Percentiles rank a stretch among this genome's conserved stretches.
These are phyloP conservation scores for Fusarium sp. DNA, from an alignment of 2,329 filamentous ascomycete species.

Conservation along the genomic window DNA sequence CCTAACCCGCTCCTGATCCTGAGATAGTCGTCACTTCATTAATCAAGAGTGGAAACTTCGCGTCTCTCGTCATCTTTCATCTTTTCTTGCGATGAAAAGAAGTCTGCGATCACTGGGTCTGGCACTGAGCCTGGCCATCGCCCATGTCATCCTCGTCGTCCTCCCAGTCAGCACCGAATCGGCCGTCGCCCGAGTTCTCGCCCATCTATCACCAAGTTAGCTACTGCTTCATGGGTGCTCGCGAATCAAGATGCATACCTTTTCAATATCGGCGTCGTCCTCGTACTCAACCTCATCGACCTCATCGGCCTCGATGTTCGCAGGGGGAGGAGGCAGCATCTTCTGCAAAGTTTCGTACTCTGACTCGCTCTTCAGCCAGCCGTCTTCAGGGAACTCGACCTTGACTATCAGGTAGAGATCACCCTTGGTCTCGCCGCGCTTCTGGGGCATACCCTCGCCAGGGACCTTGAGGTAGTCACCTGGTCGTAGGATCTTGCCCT, in stretches of 20 bases:
- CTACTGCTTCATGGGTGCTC: not conserved
- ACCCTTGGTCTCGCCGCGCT: conserved; percentile 85
- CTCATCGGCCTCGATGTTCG: conserved; percentile 76
- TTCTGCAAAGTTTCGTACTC: conserved; percentile 78
- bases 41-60: conserved; percentile 31
- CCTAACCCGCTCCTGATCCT: conserved; percentile 26
- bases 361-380: conserved; percentile 81
- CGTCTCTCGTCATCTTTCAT: conserved; percentile 27
- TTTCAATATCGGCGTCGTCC: conserved; percentile 83
- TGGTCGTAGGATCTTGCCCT: conserved; percentile 85
- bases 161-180: conserved; percentile 74
- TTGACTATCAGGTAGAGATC: conserved; percentile 90
- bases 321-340: conserved; percentile 76
- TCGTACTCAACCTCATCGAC: conserved; percentile 92
- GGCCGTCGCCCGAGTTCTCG: conserved; percentile 75
- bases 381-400: conserved; percentile 88
- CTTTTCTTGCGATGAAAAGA: conserved; percentile 11
- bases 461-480: conserved; percentile 86
- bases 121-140: conserved; percentile 76
- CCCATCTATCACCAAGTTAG: conserved; percentile 69
- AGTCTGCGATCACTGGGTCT: conserved; percentile 71
- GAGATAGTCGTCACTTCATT: conserved; percentile 48
- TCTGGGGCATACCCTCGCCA: conserved; percentile 95
- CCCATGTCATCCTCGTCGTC: conserved; percentile 77
- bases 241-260: conserved; percentile 62